Evolutionary conservation across 495 filamentous ascomycete species (phyloP).

Genomic region (Pyrenula massariospora): DNA sequence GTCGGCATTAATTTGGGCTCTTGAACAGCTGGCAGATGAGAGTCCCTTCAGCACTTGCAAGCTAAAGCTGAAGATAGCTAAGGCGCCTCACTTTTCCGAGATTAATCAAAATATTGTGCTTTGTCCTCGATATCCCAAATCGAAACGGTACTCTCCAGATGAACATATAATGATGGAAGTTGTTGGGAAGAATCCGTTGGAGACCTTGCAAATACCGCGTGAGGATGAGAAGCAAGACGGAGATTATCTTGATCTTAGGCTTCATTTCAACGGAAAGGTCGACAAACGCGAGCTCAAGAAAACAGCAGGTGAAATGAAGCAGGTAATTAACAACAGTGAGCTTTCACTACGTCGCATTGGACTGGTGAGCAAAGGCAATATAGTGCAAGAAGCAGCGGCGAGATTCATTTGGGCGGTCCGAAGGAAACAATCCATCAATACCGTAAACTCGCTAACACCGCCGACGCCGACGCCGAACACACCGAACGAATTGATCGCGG

Average conservation of each 20-base stretch:
- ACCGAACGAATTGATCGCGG: background rate
- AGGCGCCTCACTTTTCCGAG: background rate
- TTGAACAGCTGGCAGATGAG: background rate
- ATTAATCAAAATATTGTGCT: background rate
- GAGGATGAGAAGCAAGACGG: background rate
- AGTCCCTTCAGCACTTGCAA: background rate
- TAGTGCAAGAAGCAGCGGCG: background rate
- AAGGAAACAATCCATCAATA: background rate
- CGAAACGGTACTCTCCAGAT: background rate
- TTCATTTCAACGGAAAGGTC: background rate
- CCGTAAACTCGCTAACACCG: background rate
- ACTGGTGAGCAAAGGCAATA: background rate
- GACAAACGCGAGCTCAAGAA: background rate
- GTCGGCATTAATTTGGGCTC: slow-evolving; percentile 6
- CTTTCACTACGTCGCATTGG: background rate
- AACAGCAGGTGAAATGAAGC: background rate
- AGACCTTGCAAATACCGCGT: background rate
- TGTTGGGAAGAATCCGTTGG: background rate
- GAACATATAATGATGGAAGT: background rate
- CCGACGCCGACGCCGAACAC: no score
- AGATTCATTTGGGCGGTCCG: background rate
- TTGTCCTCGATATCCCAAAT: background rate
- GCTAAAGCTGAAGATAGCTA: background rate
- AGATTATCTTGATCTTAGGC: background rate
- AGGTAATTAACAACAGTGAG: background rate